phyloP scores from a whole-genome alignment of 1,284 basidiomycete genomes.

The Malassezia nana region DNA sequence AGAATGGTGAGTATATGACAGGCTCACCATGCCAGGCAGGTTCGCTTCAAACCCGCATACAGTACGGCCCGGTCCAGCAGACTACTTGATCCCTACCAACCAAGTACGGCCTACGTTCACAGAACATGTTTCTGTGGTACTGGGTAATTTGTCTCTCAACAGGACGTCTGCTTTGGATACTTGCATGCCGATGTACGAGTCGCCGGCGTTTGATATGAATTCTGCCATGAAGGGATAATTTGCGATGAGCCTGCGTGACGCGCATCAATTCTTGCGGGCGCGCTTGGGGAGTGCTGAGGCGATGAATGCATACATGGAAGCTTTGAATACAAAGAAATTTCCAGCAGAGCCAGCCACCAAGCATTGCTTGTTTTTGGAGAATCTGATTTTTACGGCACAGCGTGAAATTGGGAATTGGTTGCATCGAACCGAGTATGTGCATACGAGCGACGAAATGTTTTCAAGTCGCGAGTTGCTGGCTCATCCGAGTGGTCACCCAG shows the following conservation, averaged over 20 bases:
- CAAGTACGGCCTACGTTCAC: slow-evolving; percentile 26
- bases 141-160: not conserved
- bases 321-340: not conserved
- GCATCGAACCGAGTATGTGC: slow-evolving; percentile 20
- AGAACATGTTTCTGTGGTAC: not conserved
- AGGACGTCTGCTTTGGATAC: not conserved
- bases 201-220: slow-evolving; percentile 17
- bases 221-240: slow-evolving; percentile 29
- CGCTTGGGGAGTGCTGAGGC: not conserved
- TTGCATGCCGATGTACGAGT: slow-evolving; percentile 5
- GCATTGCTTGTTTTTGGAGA: slow-evolving; percentile 14
- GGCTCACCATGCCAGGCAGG: slow-evolving; percentile 2
- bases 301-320: slow-evolving; percentile 1
- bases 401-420: slow-evolving; percentile 26
- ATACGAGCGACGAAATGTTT: not conserved
- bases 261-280: slow-evolving; percentile 24
- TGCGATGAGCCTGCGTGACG: slow-evolving; percentile 25
- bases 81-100: slow-evolving; percentile 29
- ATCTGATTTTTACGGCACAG: slow-evolving; percentile 25
- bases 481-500: not conserved
- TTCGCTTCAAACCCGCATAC: slow-evolving; percentile 32
- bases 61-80: slow-evolving; percentile 23
- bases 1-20: slow-evolving; percentile 8
- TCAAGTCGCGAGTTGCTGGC: not conserved
- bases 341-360: not conserved